Percentiles rank a stretch among this genome's conserved stretches.
phyloP scores from a whole-genome alignment of 176 grass and related monocot species.

The Musa itinerans region DNA sequence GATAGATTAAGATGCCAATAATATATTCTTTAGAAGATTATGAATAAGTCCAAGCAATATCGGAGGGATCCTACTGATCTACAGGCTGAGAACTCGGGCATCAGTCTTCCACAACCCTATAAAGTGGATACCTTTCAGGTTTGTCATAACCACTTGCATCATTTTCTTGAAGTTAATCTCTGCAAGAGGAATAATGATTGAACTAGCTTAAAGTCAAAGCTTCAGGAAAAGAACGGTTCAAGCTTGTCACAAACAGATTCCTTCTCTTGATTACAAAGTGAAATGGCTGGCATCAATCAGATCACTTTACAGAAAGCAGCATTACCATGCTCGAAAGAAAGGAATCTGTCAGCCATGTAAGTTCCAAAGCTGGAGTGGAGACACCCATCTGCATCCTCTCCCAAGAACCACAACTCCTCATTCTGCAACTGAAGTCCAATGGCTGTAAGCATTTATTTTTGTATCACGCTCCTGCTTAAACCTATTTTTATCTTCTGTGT shows the following conservation, averaged over 20 bases:
- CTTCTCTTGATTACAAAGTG: not conserved
- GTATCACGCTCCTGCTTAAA: not conserved
- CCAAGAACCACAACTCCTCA: not conserved
- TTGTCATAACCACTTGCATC: no score
- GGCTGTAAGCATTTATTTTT: not conserved
- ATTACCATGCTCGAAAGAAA: not conserved
- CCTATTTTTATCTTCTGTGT: not conserved
- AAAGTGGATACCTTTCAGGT: no score
- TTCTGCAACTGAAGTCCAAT: not conserved
- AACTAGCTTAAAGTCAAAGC: not conserved
- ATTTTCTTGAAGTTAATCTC: no score
- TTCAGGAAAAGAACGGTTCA: slow-evolving; percentile 1
- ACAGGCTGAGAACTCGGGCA: no score
- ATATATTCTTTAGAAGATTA: no score
- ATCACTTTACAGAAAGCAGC: not conserved
- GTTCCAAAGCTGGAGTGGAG: not conserved
- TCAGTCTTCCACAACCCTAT: no score
- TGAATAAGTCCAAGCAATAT: no score
- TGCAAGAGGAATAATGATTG: not conserved
- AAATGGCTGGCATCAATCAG: not conserved
- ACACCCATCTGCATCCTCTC: not conserved
- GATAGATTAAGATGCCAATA: no score
- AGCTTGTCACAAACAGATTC: not conserved
- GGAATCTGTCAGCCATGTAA: not conserved
- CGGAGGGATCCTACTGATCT: no score